Conservation (phyloP, 345 rosid species). For the Lagerstroemia speciosa region DNA sequence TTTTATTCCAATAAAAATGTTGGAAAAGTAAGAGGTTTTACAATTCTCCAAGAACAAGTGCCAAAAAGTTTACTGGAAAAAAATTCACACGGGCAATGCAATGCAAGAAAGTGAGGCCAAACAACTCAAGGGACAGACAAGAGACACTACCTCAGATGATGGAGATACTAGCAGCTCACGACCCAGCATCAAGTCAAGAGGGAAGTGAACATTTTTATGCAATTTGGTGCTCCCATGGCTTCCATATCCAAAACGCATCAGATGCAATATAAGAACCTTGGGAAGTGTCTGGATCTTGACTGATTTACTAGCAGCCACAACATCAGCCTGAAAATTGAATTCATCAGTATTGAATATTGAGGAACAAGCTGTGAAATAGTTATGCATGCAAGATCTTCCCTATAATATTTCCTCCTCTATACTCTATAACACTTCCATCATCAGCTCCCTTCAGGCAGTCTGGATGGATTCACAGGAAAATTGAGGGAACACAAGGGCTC, state of each 20-base stretch:
- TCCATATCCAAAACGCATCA: slow-evolving; percentile 91
- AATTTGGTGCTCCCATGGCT: slow-evolving; percentile 87
- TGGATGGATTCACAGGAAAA: neutral
- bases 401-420: neutral
- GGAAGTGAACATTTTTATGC: slow-evolving; percentile 75
- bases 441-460: neutral
- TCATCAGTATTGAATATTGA: neutral
- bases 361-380: neutral
- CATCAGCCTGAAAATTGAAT: slow-evolving; percentile 46
- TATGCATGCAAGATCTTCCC: neutral
- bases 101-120: no score
- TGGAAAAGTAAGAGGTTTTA: neutral
- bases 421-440: neutral
- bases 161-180: slow-evolving; percentile 64
- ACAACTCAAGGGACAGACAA: neutral
- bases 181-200: slow-evolving; percentile 58
- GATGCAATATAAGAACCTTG: slow-evolving; percentile 83
- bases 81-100: no score
- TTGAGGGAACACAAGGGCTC: neutral
- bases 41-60: no score
- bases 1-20: no score
- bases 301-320: slow-evolving; percentile 77
- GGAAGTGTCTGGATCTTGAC: slow-evolving; percentile 75
- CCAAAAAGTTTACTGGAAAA: no score
- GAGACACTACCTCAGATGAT: slow-evolving; percentile 45